phyloP scores from a whole-genome alignment of 139 green algal species.

The Picochlorum sp. region DNA sequence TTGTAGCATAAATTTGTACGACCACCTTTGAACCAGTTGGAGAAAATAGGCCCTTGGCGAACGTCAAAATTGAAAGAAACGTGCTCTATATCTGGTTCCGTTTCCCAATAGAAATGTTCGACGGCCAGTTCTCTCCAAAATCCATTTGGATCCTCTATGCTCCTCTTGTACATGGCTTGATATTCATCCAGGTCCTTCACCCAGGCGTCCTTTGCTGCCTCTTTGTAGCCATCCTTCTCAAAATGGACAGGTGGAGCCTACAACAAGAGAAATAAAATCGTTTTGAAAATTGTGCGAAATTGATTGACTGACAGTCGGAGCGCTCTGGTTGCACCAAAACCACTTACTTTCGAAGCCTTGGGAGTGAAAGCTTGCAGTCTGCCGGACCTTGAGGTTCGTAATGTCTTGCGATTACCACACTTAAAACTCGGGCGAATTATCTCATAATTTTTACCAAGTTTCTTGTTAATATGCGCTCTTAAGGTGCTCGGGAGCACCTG shows the following conservation, averaged over 20 bases:
- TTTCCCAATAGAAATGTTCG: slow-evolving; percentile 21
- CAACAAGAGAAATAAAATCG: too few relatives aligned
- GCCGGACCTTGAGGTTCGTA: too few relatives aligned
- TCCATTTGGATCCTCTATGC: not conserved
- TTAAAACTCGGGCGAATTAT: too few relatives aligned
- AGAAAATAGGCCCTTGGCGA: slow-evolving; percentile 28
- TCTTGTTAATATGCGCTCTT: too few relatives aligned
- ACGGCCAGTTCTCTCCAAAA: slow-evolving; percentile 21
- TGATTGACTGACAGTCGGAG: too few relatives aligned
- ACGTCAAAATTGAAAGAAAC: slow-evolving; percentile 39
- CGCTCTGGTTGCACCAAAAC: too few relatives aligned
- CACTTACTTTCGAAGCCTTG: too few relatives aligned
- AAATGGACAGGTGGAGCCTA: slow-evolving; percentile 1
- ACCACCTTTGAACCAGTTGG: slow-evolving; percentile 42
- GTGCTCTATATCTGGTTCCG: not conserved
- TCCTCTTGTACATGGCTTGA: slow-evolving; percentile 9
- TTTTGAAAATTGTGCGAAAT: too few relatives aligned
- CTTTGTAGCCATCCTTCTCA: not conserved
- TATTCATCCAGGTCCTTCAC: slow-evolving; percentile 13
- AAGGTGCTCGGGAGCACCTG: too few relatives aligned
- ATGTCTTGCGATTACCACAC: too few relatives aligned
- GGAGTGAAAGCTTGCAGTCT: too few relatives aligned
- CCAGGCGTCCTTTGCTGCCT: not conserved
- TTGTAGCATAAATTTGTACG: slow-evolving; percentile 59
- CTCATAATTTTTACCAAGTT: too few relatives aligned